These are phyloP conservation scores for Hemisphaericaspora lyxosophila DNA, from an alignment of 1,139 yeast species.

Conservation along the genomic window DNA sequence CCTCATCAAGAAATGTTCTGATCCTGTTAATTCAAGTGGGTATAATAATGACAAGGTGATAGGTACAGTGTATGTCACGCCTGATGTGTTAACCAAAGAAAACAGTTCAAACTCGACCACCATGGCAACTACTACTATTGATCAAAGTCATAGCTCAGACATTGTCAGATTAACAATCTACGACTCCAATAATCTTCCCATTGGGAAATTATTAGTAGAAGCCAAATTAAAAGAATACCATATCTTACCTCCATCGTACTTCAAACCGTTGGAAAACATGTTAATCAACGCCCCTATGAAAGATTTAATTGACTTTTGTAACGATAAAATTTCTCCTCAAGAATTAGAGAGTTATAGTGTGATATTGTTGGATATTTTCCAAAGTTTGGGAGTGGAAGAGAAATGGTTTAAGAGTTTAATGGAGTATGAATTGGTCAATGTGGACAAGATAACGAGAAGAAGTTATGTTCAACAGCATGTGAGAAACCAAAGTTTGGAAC, in stretches of 20 bases:
- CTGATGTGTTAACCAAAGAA: conserved; percentile 49
- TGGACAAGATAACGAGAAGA: conserved; percentile 47
- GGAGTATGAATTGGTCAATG: conserved; percentile 57
- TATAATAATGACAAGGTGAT: conserved; percentile 39
- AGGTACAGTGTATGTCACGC: conserved; percentile 58
- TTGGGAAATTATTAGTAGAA: conserved; percentile 61
- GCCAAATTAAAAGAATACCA: conserved; percentile 56
- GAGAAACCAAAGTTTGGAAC: background rate
- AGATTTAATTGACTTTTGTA: conserved; percentile 49
- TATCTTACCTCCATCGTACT: conserved; percentile 58
- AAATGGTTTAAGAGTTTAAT: conserved; percentile 70
- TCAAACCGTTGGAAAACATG: conserved; percentile 61
- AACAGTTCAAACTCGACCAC: conserved; percentile 36
- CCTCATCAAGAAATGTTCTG: conserved; percentile 42
- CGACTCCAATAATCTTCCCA: conserved; percentile 42
- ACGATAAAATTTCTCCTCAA: conserved; percentile 39
- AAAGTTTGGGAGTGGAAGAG: conserved; percentile 59
- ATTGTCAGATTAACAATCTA: conserved; percentile 45
- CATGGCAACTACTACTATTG: conserved; percentile 16
- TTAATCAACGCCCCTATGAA: conserved; percentile 51
- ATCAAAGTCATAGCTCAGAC: conserved; percentile 18
- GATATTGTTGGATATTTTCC: conserved; percentile 64
- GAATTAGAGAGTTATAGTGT: conserved; percentile 56
- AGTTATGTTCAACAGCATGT: conserved; percentile 26
- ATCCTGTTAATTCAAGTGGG: conserved; percentile 26